Percentiles rank a stretch among this genome's conserved stretches.
Evolutionary conservation across 163 green algal genomes (phyloP).

Genomic region (Volvox carteri): DNA sequence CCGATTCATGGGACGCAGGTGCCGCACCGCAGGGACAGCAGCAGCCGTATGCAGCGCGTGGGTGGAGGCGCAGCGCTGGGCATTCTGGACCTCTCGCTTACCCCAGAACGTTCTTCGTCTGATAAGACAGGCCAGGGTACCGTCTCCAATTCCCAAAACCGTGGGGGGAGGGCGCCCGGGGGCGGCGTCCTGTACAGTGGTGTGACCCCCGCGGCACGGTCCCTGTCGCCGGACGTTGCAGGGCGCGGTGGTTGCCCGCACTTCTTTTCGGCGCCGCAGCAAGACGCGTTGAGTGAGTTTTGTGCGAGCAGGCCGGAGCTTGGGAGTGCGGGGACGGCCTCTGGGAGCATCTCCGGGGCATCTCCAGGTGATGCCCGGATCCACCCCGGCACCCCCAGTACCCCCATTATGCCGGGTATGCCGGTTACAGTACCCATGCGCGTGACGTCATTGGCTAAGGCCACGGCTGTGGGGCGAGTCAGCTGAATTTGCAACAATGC

Average conservation of each 20-base stretch:
- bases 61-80: no score
- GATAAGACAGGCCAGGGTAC: background rate
- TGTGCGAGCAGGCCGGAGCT: background rate
- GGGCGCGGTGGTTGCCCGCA: background rate
- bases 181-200: background rate
- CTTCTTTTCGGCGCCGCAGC: background rate
- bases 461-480: conserved; percentile 8
- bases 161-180: background rate
- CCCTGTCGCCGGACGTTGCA: background rate
- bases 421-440: conserved; percentile 14
- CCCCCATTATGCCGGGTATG: background rate
- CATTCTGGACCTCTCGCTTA: background rate
- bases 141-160: background rate
- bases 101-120: background rate
- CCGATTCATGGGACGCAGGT: background rate
- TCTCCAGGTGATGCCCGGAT: background rate
- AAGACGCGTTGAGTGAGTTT: conserved; percentile 38
- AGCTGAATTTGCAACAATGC: no score
- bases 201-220: background rate
- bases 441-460: conserved; percentile 7
- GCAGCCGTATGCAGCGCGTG: background rate
- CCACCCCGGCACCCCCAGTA: background rate
- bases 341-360: background rate
- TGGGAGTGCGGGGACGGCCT: conserved; percentile 2
- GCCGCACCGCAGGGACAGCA: background rate